Percentiles rank a stretch among this genome's conserved stretches.
These are phyloP conservation scores for Talaromyces amestolkiae DNA, from an alignment of 2,329 filamentous ascomycete genomes.

Conservation along the genomic window DNA sequence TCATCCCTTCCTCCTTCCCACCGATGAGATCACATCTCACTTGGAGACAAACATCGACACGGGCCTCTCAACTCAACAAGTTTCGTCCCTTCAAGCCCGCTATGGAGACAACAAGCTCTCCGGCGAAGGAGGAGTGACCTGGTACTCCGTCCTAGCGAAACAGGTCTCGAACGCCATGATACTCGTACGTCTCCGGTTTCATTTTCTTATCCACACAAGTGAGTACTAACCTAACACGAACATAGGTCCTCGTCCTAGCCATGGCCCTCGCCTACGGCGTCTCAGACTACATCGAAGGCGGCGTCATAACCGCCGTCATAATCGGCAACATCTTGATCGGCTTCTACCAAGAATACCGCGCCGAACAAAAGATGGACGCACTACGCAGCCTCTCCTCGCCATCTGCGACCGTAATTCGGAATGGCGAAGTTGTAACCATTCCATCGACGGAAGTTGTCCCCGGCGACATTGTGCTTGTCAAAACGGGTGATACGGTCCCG, in stretches of 20 bases:
- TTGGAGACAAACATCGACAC: slow-evolving; percentile 49
- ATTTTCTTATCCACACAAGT: background rate
- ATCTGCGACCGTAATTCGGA: slow-evolving; percentile 55
- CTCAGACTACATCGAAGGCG: slow-evolving; percentile 57
- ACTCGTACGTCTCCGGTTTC: slow-evolving; percentile 36
- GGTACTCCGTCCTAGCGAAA: slow-evolving; percentile 50
- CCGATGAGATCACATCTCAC: slow-evolving; percentile 43
- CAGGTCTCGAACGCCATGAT: slow-evolving; percentile 58
- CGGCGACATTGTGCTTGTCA: slow-evolving; percentile 54
- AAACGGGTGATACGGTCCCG: slow-evolving; percentile 58
- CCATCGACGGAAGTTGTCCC: slow-evolving; percentile 59
- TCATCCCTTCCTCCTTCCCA: slow-evolving; percentile 35
- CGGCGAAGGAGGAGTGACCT: slow-evolving; percentile 45
- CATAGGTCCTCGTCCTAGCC: slow-evolving; percentile 69
- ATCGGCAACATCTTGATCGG: slow-evolving; percentile 58
- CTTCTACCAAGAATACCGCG: slow-evolving; percentile 60
- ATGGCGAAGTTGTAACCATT: slow-evolving; percentile 53
- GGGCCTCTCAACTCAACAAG: slow-evolving; percentile 46
- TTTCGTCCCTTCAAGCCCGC: slow-evolving; percentile 44
- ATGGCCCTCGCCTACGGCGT: slow-evolving; percentile 63
- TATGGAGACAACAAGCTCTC: slow-evolving; percentile 53
- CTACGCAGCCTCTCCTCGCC: slow-evolving; percentile 57
- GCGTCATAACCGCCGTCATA: slow-evolving; percentile 59
- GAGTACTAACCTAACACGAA: background rate
- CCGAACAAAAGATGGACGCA: slow-evolving; percentile 60